These are phyloP conservation scores for Meira nashicola DNA, from an alignment of 1,284 basidiomycete genomes.

Conservation along the genomic window DNA sequence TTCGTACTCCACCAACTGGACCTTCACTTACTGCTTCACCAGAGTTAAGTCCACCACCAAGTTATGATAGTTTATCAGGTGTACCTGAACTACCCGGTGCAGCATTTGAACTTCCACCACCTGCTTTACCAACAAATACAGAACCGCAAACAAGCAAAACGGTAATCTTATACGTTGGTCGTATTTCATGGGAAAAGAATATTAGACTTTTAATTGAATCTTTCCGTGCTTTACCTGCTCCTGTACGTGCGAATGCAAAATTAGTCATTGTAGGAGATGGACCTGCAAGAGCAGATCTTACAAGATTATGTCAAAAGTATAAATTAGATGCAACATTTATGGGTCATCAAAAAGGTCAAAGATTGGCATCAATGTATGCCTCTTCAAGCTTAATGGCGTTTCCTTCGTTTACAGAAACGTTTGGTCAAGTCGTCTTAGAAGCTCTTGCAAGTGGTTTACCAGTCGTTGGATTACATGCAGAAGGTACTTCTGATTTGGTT, in stretches of 20 bases:
- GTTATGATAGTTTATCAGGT: constrained; percentile 40
- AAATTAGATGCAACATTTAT: constrained; percentile 58
- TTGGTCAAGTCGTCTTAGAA: constrained; percentile 61
- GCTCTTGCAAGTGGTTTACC: constrained; percentile 60
- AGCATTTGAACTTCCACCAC: constrained; percentile 39
- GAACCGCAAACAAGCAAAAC: constrained; percentile 28
- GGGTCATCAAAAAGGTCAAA: constrained; percentile 56
- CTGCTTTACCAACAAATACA: constrained; percentile 13
- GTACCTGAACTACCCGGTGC: constrained; percentile 31
- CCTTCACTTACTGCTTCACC: constrained; percentile 29
- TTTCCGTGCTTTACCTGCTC: constrained; percentile 52
- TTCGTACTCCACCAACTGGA: constrained; percentile 53
- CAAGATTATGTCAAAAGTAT: constrained; percentile 55
- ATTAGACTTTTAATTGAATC: constrained; percentile 59
- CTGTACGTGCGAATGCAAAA: constrained; percentile 53
- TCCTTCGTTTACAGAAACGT: constrained; percentile 60
- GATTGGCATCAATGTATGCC: constrained; percentile 56
- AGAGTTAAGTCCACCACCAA: constrained; percentile 46
- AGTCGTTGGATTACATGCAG: constrained; percentile 60
- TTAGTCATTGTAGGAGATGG: constrained; percentile 62
- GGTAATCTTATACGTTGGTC: constrained; percentile 55
- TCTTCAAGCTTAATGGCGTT: constrained; percentile 61
- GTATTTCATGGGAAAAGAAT: constrained; percentile 61
- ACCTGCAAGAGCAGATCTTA: constrained; percentile 57
- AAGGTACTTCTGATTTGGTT: constrained; percentile 61